Conservation (phyloP, 805 yeast species). For the Hanseniaspora lindneri region DNA sequence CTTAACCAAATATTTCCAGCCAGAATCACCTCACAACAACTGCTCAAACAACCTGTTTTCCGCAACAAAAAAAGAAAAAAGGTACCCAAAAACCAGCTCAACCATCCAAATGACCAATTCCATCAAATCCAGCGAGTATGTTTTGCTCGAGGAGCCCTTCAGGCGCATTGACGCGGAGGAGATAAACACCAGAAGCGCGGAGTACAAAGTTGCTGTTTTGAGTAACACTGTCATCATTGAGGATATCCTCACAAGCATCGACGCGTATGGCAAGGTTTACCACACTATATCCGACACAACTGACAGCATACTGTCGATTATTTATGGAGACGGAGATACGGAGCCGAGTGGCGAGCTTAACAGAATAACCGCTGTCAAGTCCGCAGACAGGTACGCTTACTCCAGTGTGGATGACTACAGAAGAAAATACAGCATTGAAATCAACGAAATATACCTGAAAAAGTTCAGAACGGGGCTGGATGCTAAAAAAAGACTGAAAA, state of each 20-base stretch:
- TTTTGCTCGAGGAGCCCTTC: neutral
- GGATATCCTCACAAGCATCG: neutral
- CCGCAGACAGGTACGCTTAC: no score
- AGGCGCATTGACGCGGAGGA: neutral
- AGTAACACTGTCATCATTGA: neutral
- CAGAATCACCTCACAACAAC: no score
- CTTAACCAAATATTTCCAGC: no score
- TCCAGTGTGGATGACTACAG: neutral
- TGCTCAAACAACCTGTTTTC: no score
- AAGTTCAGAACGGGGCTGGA: neutral
- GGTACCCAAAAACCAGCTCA: neutral
- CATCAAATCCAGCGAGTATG: neutral
- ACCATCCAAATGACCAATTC: neutral
- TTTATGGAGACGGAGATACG: neutral
- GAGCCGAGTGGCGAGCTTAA: neutral
- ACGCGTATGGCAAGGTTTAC: neutral
- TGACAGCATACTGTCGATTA: neutral
- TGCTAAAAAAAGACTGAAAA: neutral
- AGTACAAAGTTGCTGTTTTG: neutral
- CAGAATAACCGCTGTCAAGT: no score
- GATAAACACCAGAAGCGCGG: neutral
- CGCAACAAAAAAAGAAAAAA: neutral
- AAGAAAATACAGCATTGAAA: neutral
- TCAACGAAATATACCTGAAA: neutral
- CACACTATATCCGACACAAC: neutral